A percentile compares a stretch with the other conserved stretches of the same genome.
Evolutionary conservation across 257 asterid species (phyloP).

Genomic region (Asclepias syriaca): DNA sequence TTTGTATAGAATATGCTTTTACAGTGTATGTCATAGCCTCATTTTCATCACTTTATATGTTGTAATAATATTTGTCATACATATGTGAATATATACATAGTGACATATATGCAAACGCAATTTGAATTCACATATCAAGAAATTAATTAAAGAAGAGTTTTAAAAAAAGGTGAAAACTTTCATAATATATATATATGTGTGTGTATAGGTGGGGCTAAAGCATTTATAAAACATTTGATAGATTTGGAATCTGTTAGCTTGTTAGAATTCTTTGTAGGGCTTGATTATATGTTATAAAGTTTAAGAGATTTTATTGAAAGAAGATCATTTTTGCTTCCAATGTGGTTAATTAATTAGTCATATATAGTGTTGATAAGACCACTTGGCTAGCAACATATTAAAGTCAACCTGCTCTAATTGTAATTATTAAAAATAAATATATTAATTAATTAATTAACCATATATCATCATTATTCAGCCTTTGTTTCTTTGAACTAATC

Average conservation of each 20-base stretch:
- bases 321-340: slow-evolving; percentile 7
- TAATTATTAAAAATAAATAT: slow-evolving; percentile 17
- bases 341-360: not conserved
- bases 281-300: not conserved
- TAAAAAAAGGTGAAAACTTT: not conserved
- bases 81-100: not conserved
- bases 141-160: not conserved
- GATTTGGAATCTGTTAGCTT: slow-evolving; percentile 8
- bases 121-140: not conserved
- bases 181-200: not conserved
- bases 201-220: not conserved
- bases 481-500: slow-evolving; percentile 17
- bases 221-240: not conserved
- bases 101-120: too few species aligned
- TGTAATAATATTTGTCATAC: slow-evolving; percentile 5
- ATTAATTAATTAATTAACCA: slow-evolving; percentile 17
- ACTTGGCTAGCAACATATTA: slow-evolving; percentile 7
- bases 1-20: slow-evolving; percentile 1
- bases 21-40: not conserved
- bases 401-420: slow-evolving; percentile 38
- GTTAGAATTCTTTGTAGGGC: not conserved
- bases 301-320: not conserved
- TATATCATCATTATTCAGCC: slow-evolving; percentile 8
- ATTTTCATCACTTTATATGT: not conserved
- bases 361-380: not conserved